Conservation (phyloP, 2,329 filamentous ascomycete species). For the Curvularia sp. region DNA sequence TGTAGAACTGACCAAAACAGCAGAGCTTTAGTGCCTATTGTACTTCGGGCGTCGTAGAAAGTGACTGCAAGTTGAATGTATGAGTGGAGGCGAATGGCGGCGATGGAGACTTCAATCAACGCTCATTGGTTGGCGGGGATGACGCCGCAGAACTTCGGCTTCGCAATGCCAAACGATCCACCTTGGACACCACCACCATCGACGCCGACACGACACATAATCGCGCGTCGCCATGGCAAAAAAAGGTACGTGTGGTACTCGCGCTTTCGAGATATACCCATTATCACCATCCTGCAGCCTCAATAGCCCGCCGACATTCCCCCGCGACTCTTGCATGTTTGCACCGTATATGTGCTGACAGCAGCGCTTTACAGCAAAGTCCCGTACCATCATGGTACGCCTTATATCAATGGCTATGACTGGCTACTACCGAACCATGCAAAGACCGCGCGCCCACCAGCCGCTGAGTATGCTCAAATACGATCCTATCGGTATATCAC, state of each 20-base stretch:
- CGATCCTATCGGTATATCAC: constrained; percentile 83
- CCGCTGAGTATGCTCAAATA: constrained; percentile 99
- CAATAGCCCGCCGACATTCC: neutral
- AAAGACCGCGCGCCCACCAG: constrained; percentile 78
- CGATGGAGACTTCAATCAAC: constrained; percentile 14
- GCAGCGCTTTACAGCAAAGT: constrained; percentile 70
- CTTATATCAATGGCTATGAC: constrained; percentile 99
- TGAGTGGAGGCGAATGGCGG: neutral
- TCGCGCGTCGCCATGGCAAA: constrained; percentile 43
- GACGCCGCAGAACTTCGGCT: constrained; percentile 30
- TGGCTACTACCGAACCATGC: constrained; percentile 93
- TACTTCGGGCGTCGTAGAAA: neutral
- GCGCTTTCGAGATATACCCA: neutral
- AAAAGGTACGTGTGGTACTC: constrained; percentile 37
- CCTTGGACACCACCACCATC: constrained; percentile 17
- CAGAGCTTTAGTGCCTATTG: neutral
- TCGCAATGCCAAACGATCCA: constrained; percentile 33
- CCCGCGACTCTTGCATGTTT: neutral
- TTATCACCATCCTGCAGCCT: too few relatives aligned
- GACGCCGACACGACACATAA: constrained; percentile 22
- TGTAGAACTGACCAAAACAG: neutral
- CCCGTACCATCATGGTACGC: constrained; percentile 89
- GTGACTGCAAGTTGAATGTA: neutral
- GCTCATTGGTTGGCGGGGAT: constrained; percentile 27
- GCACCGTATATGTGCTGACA: constrained; percentile 26